phyloP scores from a whole-genome alignment of 1,139 yeast genomes.

The Kurtzmaniella quercitrusa region DNA sequence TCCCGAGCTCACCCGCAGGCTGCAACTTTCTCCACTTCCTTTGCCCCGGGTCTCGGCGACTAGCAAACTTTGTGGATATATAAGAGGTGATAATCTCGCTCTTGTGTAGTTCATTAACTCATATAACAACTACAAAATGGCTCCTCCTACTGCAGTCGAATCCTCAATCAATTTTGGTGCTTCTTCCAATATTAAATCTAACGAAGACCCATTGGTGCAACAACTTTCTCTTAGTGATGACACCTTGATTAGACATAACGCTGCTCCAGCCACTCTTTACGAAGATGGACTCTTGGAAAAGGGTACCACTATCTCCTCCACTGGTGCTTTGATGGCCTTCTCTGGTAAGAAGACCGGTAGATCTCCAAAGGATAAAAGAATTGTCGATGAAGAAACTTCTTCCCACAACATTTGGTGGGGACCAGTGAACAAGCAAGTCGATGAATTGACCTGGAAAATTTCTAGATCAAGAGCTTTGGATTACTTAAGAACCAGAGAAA shows the following conservation, averaged over 20 bases:
- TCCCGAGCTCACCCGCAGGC: slow-evolving; percentile 2
- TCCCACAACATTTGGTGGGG: slow-evolving; percentile 96
- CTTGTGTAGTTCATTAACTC: neutral
- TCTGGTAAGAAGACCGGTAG: slow-evolving; percentile 97
- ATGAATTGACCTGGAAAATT: slow-evolving; percentile 92
- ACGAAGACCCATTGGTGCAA: slow-evolving; percentile 41
- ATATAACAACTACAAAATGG: slow-evolving; percentile 18
- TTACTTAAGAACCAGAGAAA: slow-evolving; percentile 92
- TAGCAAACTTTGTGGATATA: neutral
- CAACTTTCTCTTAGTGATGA: slow-evolving; percentile 45
- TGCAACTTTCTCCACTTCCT: slow-evolving; percentile 4
- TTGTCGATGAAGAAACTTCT: slow-evolving; percentile 90
- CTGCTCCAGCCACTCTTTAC: slow-evolving; percentile 88
- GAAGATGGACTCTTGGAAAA: slow-evolving; percentile 91
- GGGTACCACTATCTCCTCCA: slow-evolving; percentile 87
- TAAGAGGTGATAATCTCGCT: slow-evolving; percentile 3
- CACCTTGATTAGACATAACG: slow-evolving; percentile 70
- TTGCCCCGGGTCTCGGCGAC: slow-evolving; percentile 6
- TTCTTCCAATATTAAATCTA: slow-evolving; percentile 40
- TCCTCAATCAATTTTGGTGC: slow-evolving; percentile 42
- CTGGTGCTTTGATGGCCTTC: slow-evolving; percentile 95
- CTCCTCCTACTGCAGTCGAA: slow-evolving; percentile 48
- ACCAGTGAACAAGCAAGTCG: slow-evolving; percentile 93
- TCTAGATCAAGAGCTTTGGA: slow-evolving; percentile 96
- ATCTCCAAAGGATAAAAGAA: slow-evolving; percentile 97